These are phyloP conservation scores for Pinus taeda DNA, from an alignment of 75 land plant genomes.

Conservation along the genomic window DNA sequence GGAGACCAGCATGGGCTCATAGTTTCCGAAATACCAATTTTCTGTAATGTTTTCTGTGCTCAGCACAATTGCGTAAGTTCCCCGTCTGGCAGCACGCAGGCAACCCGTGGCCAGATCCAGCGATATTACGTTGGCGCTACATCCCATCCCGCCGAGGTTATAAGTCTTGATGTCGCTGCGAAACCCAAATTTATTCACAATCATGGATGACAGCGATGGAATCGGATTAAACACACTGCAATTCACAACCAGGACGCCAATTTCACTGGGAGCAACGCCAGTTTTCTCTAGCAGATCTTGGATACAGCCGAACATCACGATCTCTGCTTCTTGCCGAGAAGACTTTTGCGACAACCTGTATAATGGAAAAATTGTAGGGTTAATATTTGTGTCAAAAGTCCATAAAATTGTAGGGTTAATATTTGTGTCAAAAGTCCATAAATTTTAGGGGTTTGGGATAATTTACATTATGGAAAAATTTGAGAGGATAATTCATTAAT, in stretches of 20 bases:
- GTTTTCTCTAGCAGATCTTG: constrained; percentile 52
- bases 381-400: no score
- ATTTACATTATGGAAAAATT: no score
- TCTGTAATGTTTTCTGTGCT: constrained; percentile 49
- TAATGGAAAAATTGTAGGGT: no score
- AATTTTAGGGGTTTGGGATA: no score
- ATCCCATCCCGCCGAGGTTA: constrained; percentile 55
- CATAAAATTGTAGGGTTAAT: no score
- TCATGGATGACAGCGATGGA: constrained; percentile 53
- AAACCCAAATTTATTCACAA: constrained; percentile 46
- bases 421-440: no score
- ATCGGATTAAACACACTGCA: constrained; percentile 53
- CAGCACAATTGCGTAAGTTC: constrained; percentile 38
- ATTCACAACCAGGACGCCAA: constrained; percentile 47
- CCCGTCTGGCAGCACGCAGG: constrained; percentile 22
- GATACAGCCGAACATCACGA: constrained; percentile 34
- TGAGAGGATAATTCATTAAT: no score
- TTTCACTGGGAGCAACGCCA: constrained; percentile 34
- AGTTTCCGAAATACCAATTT: constrained; percentile 48
- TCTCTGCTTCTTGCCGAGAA: constrained; percentile 32
- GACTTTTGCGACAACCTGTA: constrained; percentile 2
- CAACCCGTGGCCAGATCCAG: constrained; percentile 36
- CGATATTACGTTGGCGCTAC: constrained; percentile 50
- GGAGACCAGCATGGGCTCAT: constrained; percentile 33
- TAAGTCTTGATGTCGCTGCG: constrained; percentile 26